Percentiles rank a stretch among this genome's conserved stretches.
phyloP scores from a whole-genome alignment of 2,329 filamentous ascomycete genomes.

The Aureobasidium mangrovei region DNA sequence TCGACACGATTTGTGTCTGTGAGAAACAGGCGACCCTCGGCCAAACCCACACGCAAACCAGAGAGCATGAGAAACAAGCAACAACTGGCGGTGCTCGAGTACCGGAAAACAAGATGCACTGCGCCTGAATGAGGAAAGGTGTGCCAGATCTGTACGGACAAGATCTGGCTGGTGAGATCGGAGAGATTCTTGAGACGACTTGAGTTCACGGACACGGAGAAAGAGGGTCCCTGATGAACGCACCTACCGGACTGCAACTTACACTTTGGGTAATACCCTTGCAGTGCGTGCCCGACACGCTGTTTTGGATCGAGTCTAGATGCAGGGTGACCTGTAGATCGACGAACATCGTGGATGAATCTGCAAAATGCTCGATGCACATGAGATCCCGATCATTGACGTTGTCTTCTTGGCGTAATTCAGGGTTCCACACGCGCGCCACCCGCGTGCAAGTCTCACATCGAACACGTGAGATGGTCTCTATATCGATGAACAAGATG shows the following conservation, averaged over 20 bases:
- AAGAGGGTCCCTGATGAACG: slow-evolving; percentile 6
- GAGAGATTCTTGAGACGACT: slow-evolving; percentile 7
- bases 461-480: neutral
- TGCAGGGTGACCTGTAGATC: neutral
- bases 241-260: neutral
- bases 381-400: slow-evolving; percentile 3
- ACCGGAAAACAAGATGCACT: slow-evolving; percentile 7
- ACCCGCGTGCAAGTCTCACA: neutral
- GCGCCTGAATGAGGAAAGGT: slow-evolving; percentile 6
- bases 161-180: slow-evolving; percentile 8
- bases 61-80: slow-evolving; percentile 8
- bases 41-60: neutral
- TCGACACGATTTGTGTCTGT: neutral
- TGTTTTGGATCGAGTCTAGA: slow-evolving; percentile 4
- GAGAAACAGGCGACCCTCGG: neutral
- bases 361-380: neutral
- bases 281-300: slow-evolving; percentile 1
- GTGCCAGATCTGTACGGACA: slow-evolving; percentile 7
- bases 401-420: neutral
- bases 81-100: neutral
- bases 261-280: neutral
- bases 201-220: neutral
- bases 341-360: neutral
- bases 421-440: neutral
- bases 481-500: too few relatives aligned